Evolutionary conservation across 495 filamentous ascomycete species (phyloP).

Genomic region (Aspergillus panamensis): DNA sequence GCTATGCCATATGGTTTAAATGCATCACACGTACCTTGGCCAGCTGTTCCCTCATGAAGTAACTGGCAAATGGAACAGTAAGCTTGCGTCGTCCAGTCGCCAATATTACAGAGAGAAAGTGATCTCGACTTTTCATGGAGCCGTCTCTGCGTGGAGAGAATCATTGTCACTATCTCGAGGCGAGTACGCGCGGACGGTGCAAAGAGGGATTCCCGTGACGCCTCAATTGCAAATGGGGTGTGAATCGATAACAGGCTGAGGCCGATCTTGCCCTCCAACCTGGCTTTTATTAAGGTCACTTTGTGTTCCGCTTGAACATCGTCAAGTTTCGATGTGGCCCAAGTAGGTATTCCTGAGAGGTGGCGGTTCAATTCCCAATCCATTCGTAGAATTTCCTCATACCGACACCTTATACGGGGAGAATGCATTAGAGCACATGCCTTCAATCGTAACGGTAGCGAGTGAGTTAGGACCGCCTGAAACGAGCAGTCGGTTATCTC

Average conservation of each 20-base stretch:
- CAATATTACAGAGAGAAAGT: constrained; percentile 38
- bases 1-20: not conserved
- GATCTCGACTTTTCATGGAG: constrained; percentile 33
- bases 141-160: constrained; percentile 37
- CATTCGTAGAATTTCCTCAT: constrained; percentile 43
- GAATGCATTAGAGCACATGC: constrained; percentile 42
- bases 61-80: constrained; percentile 38
- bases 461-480: constrained; percentile 30
- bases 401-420: constrained; percentile 40
- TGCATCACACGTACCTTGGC: constrained; percentile 4
- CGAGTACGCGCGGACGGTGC: constrained; percentile 38
- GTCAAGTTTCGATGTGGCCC: constrained; percentile 24
- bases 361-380: constrained; percentile 41
- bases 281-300: constrained; percentile 30
- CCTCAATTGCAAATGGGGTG: constrained; percentile 45
- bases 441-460: constrained; percentile 38
- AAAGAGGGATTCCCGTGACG: constrained; percentile 35
- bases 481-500: constrained; percentile 43
- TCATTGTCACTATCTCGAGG: constrained; percentile 38
- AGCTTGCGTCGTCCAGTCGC: constrained; percentile 43
- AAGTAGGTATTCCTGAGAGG: constrained; percentile 36
- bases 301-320: constrained; percentile 32
- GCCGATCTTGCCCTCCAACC: constrained; percentile 37
- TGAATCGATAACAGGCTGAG: constrained; percentile 40
- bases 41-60: constrained; percentile 27